Evolutionary conservation across 345 rosid species (phyloP).

Genomic region (Carallia brachiata): DNA sequence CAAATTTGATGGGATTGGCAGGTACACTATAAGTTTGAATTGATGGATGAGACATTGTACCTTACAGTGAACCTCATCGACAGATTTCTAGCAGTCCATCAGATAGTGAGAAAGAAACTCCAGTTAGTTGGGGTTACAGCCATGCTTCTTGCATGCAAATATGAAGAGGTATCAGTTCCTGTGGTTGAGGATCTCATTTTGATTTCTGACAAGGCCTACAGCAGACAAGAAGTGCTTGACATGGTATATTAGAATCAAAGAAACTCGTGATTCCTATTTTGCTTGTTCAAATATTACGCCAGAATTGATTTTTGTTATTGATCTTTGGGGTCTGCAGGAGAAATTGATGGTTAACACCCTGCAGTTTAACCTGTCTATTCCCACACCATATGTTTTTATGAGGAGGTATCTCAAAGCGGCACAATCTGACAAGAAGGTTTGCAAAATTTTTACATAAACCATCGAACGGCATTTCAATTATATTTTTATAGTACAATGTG

Average conservation of each 20-base stretch:
- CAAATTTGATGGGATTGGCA: slow-evolving; percentile 25
- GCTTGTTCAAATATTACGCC: neutral
- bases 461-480: neutral
- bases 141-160: slow-evolving; percentile 96
- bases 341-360: slow-evolving; percentile 69
- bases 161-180: slow-evolving; percentile 95
- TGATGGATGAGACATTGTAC: slow-evolving; percentile 92
- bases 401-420: slow-evolving; percentile 89
- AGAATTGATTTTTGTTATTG: neutral
- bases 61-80: slow-evolving; percentile 91
- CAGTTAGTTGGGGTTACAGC: slow-evolving; percentile 95
- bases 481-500: neutral
- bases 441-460: neutral
- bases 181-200: slow-evolving; percentile 90
- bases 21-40: slow-evolving; percentile 99
- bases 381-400: slow-evolving; percentile 94
- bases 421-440: slow-evolving; percentile 79
- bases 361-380: slow-evolving; percentile 72
- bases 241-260: slow-evolving; percentile 47
- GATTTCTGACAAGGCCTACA: slow-evolving; percentile 89
- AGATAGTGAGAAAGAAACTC: slow-evolving; percentile 77
- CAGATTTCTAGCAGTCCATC: slow-evolving; percentile 72
- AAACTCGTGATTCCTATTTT: neutral
- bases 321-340: slow-evolving; percentile 54
- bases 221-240: slow-evolving; percentile 79